Evolutionary conservation across 495 filamentous ascomycete genomes (phyloP), one percentile per base, ranked within the genome.

Genomic region (Chaetomium cochliodes): DNA sequence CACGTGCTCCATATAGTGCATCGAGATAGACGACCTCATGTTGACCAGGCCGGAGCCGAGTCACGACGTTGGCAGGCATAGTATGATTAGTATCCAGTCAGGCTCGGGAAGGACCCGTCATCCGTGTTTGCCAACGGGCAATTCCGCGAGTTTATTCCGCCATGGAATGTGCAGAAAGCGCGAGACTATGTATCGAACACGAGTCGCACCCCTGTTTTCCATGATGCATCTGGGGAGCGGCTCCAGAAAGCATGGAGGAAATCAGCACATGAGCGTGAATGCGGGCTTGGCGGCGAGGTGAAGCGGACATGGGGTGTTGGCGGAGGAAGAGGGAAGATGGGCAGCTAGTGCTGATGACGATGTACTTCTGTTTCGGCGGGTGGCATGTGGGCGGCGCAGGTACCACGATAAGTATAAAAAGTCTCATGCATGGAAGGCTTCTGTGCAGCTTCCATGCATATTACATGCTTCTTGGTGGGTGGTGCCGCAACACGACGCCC

Each of bases 361-460:
- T 44, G 41, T 30, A 61, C 64, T 16, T 58, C 4, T 4, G n/a
- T 13, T 44, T 18, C 28, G 7, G 51, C 12, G 3, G 23, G 30
- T 6, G 28, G 58, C 3, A 11, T 13, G 26, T 15, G 16, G 16
- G 37, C 15, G 50, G 44, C 23, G 16, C 37, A 53, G 55, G 65
- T 67, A 58, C 49, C 61, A n/a, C 41, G 0, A 16, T 67, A 68
- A 65, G 66, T 68, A 62, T 64, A 68, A 68, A 68, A 68, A 64
- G 52, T 64, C 58, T 11, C n/a, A 68, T 62, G 65, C 47, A 63
- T 33, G 25, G 60, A 42, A 33, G 41, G 47, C 60, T 67, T 67
- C 57, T 61, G 37, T 51, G 41, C 37, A 54, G 54, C 60, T 60
- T 67, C 60, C 55, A 60, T 50, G 65, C 55, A 60, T 30, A 39